Conservation (phyloP, 139 green algal species). For the Asterochloris sp. region DNA sequence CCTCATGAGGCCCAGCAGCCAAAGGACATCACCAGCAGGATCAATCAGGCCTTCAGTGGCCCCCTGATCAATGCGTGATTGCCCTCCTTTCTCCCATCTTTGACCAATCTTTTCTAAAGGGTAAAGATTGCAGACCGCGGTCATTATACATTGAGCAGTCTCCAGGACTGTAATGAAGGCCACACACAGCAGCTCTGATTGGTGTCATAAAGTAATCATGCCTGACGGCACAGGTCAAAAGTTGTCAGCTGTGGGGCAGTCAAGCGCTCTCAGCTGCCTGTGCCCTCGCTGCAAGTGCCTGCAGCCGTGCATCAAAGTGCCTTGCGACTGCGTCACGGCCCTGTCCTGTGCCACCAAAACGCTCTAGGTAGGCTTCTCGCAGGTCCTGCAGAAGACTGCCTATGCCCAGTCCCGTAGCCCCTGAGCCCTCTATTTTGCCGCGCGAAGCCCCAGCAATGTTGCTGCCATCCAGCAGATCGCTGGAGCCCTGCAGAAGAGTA, state of each 20-base stretch:
- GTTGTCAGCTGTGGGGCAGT: no score
- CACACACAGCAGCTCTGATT: no score
- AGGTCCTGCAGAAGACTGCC: constrained; percentile 26
- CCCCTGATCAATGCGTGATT: no score
- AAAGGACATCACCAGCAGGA: constrained; percentile 79
- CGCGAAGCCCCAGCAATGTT: constrained; percentile 14
- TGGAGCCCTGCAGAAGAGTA: neutral
- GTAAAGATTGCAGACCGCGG: no score
- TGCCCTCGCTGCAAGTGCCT: neutral
- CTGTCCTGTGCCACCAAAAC: constrained; percentile 21
- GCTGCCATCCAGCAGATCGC: constrained; percentile 25
- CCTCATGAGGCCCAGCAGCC: constrained; percentile 93
- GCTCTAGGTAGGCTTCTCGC: constrained; percentile 24
- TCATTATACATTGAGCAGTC: no score
- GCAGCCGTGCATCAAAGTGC: constrained; percentile 11
- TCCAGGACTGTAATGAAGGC: no score
- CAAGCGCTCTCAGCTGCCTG: no score
- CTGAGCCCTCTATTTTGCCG: constrained; percentile 26
- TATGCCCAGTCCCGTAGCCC: constrained; percentile 12
- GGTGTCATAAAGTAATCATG: no score
- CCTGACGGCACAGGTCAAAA: no score
- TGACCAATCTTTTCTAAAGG: no score
- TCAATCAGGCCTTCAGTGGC: constrained; percentile 48
- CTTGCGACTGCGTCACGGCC: constrained; percentile 1
- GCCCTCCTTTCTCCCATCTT: no score